These are phyloP conservation scores for Exophiala phaeomuriformis DNA, from an alignment of 2,329 filamentous ascomycete species.

Conservation along the genomic window DNA sequence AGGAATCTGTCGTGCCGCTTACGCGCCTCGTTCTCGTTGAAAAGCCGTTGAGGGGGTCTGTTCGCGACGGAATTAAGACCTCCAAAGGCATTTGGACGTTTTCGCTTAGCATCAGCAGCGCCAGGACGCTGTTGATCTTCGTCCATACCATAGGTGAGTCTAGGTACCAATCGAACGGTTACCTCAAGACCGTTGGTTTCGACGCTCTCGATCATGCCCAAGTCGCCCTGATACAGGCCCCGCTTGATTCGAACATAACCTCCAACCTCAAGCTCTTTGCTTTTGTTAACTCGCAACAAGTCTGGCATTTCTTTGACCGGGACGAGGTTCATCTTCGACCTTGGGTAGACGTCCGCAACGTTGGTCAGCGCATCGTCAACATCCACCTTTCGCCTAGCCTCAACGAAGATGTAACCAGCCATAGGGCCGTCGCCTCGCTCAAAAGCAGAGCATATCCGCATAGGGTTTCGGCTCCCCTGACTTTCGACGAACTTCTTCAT, in stretches of 20 bases:
- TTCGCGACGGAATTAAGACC: slow-evolving; percentile 48
- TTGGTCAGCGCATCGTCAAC: slow-evolving; percentile 75
- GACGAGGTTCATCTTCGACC: slow-evolving; percentile 77
- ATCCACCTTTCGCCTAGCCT: slow-evolving; percentile 79
- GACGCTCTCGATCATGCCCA: slow-evolving; percentile 86
- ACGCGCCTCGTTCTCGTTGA: slow-evolving; percentile 86
- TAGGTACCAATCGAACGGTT: slow-evolving; percentile 76
- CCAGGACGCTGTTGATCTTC: slow-evolving; percentile 55
- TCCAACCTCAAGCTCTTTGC: slow-evolving; percentile 72
- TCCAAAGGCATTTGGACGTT: slow-evolving; percentile 53
- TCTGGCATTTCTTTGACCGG: slow-evolving; percentile 98
- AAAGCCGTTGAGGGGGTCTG: slow-evolving; percentile 77
- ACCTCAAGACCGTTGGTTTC: slow-evolving; percentile 89
- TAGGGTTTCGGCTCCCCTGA: slow-evolving; percentile 65
- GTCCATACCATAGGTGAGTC: slow-evolving; percentile 82
- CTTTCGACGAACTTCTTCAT: slow-evolving; percentile 84
- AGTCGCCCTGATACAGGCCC: slow-evolving; percentile 75
- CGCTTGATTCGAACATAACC: slow-evolving; percentile 86
- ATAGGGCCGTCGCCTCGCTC: slow-evolving; percentile 74
- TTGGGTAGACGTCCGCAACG: slow-evolving; percentile 82
- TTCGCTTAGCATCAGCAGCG: slow-evolving; percentile 62
- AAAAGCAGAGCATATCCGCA: slow-evolving; percentile 83
- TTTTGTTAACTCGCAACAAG: slow-evolving; percentile 82
- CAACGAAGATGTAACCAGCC: slow-evolving; percentile 92
- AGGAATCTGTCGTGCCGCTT: slow-evolving; percentile 69